phyloP scores from a whole-genome alignment of 1,139 yeast species.

The Debaryomycetaceae sp. region DNA sequence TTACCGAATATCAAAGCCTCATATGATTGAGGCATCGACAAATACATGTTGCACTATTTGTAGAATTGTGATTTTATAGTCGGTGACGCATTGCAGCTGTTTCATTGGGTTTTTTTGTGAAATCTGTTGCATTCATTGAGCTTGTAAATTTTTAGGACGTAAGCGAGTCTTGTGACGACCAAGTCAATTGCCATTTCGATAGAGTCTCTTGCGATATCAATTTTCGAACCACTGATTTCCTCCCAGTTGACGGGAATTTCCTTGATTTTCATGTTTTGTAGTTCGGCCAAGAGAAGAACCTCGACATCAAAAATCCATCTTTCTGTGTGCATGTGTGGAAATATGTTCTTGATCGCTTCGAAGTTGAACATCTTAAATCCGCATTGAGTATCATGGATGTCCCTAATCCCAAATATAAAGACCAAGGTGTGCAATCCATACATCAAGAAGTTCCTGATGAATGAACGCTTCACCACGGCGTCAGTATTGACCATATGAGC shows the following conservation, averaged over 20 bases:
- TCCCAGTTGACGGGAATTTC: slow-evolving; percentile 96
- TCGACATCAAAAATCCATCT: slow-evolving; percentile 99
- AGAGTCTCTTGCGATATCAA: slow-evolving; percentile 87
- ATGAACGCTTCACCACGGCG: slow-evolving; percentile 90
- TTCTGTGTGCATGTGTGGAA: slow-evolving; percentile 93
- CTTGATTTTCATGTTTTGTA: slow-evolving; percentile 60
- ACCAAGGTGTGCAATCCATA: slow-evolving; percentile 86
- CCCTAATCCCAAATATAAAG: slow-evolving; percentile 81
- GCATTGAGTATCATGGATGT: slow-evolving; percentile 91
- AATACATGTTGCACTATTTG: too few relatives aligned
- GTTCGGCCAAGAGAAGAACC: slow-evolving; percentile 72
- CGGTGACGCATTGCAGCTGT: too few relatives aligned
- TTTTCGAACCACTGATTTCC: slow-evolving; percentile 92
- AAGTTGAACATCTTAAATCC: slow-evolving; percentile 91
- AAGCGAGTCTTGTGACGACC: slow-evolving; percentile 87
- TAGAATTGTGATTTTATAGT: too few relatives aligned
- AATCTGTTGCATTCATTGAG: slow-evolving; percentile 27
- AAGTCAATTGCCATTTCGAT: slow-evolving; percentile 94
- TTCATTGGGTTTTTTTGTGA: slow-evolving; percentile 11
- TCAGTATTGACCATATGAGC: slow-evolving; percentile 97
- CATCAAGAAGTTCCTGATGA: slow-evolving; percentile 87
- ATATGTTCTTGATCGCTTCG: slow-evolving; percentile 58
- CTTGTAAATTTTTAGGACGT: slow-evolving; percentile 75
- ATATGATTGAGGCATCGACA: too few relatives aligned
- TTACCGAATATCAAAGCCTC: too few relatives aligned